Conservation (phyloP, 257 asterid genomes). For the Haberlea rhodopensis region DNA sequence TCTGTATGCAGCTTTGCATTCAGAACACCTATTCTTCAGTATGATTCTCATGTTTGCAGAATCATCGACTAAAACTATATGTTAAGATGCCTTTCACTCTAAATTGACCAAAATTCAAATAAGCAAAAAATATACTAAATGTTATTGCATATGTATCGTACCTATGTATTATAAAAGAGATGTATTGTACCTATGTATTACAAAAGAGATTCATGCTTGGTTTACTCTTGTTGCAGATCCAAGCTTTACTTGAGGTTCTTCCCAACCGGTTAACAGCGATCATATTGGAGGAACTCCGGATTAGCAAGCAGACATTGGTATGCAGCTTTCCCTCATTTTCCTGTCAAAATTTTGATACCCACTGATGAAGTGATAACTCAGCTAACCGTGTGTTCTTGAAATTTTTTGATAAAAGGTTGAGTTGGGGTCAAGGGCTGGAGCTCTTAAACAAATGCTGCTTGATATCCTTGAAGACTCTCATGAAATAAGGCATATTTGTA, state of each 20-base stretch:
- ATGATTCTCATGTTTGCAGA: conserved; percentile 11
- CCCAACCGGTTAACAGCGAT: conserved; percentile 90
- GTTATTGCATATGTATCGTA: conserved; percentile 1
- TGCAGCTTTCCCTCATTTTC: conserved; percentile 4
- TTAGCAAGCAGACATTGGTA: conserved; percentile 93
- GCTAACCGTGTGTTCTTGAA: conserved; percentile 10
- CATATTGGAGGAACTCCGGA: conserved; percentile 90
- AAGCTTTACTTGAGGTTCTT: conserved; percentile 87
- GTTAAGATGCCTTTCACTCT: neutral
- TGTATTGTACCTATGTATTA: conserved; percentile 3
- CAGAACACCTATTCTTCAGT: neutral
- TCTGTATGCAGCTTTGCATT: neutral
- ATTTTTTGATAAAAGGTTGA: conserved; percentile 66
- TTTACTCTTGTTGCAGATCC: conserved; percentile 58
- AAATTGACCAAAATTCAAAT: neutral
- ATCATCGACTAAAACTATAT: conserved; percentile 15
- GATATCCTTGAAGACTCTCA: conserved; percentile 98
- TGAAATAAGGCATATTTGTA: conserved; percentile 87
- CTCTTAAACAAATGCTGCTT: conserved; percentile 94
- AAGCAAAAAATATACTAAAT: neutral
- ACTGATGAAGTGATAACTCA: neutral
- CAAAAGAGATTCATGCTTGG: neutral
- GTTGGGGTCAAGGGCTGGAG: conserved; percentile 91
- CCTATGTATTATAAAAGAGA: neutral
- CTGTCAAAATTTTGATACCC: conserved; percentile 13